These are phyloP conservation scores for Hortiboletus flavorubellus DNA, from an alignment of 768 basidiomycete species.

Conservation along the genomic window DNA sequence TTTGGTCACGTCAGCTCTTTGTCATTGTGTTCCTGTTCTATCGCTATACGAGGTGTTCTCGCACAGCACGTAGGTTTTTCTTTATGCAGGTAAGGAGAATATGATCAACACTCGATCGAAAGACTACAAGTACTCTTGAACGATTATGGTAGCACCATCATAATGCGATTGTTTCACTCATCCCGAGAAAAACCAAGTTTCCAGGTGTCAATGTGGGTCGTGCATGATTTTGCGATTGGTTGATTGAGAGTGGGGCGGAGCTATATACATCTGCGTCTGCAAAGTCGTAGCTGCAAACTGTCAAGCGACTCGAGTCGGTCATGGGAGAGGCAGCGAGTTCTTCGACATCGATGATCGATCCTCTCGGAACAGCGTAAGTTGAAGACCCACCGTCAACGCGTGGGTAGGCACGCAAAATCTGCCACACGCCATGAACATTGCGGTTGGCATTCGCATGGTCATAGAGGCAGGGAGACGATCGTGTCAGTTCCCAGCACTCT, in stretches of 20 bases:
- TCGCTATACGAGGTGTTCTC: slow-evolving; percentile 13
- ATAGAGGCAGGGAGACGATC: too few species aligned
- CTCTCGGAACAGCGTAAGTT: too few species aligned
- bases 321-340: too few species aligned
- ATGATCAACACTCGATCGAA: slow-evolving; percentile 20
- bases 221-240: not conserved
- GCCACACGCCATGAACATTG: too few species aligned
- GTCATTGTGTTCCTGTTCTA: slow-evolving; percentile 17
- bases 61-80: slow-evolving; percentile 15
- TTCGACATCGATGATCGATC: too few species aligned
- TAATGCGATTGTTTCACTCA: slow-evolving; percentile 25
- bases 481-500: too few species aligned
- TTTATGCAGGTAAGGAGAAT: slow-evolving; percentile 29
- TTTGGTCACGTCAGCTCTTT: slow-evolving; percentile 11
- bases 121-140: slow-evolving; percentile 28
- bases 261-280: not conserved
- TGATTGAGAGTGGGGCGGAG: not conserved
- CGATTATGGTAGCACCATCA: slow-evolving; percentile 22
- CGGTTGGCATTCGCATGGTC: too few species aligned
- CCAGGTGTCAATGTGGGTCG: not conserved
- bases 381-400: too few species aligned
- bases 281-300: too few species aligned
- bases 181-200: not conserved
- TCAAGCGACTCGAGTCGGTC: too few species aligned
- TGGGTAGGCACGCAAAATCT: too few species aligned